Evolutionary conservation across 169 alveolate genomes (phyloP).

Genomic region (Plasmodium billcollinsi): DNA sequence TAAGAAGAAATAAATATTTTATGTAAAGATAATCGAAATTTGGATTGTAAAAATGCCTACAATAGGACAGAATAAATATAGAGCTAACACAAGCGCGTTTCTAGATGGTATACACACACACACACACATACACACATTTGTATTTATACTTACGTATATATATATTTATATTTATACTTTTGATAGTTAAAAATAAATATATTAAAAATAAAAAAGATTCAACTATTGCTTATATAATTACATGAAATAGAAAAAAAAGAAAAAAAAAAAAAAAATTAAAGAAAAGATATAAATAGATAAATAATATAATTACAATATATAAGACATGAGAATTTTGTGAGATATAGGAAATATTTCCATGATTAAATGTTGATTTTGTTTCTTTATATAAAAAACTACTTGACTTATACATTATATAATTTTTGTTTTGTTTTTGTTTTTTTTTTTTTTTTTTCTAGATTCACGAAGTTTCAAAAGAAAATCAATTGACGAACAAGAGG

Average conservation of each 20-base stretch:
- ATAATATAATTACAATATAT: not conserved
- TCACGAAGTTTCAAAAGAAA: constrained; percentile 65
- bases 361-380: not conserved
- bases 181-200: not conserved
- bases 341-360: too few relatives aligned
- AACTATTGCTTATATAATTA: not conserved
- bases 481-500: constrained; percentile 75
- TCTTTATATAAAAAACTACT: not conserved
- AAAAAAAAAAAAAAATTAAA: not conserved
- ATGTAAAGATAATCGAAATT: constrained; percentile 12
- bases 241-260: not conserved
- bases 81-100: constrained; percentile 28
- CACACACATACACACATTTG: too few relatives aligned
- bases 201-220: constrained; percentile 3
- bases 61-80: constrained; percentile 62
- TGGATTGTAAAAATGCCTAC: constrained; percentile 61
- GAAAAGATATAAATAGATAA: not conserved
- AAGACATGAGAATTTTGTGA: too few relatives aligned
- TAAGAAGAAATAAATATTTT: constrained; percentile 2
- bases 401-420: not conserved
- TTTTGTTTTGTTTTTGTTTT: not conserved
- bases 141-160: not conserved
- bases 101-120: constrained; percentile 51
- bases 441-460: constrained; percentile 17
- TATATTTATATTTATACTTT: too few relatives aligned